Evolutionary conservation across 2,329 filamentous ascomycete genomes (phyloP).

Genomic region (Rhinocladiella similis): DNA sequence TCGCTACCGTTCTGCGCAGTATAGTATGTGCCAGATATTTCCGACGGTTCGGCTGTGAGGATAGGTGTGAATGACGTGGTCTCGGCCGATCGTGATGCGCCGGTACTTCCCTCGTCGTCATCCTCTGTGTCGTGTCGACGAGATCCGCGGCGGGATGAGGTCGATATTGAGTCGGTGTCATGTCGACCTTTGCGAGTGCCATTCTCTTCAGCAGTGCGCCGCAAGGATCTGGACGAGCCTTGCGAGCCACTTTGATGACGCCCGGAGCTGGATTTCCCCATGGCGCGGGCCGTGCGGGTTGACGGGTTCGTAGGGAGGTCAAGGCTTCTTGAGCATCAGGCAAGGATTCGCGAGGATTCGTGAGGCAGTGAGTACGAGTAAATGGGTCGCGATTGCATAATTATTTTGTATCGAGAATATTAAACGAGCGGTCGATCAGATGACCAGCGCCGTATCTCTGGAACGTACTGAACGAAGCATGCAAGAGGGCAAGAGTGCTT

Average conservation of each 20-base stretch:
- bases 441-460: neutral
- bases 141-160: constrained; percentile 23
- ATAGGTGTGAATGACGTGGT: constrained; percentile 4
- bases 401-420: neutral
- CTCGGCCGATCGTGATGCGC: neutral
- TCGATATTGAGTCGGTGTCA: constrained; percentile 13
- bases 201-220: constrained; percentile 18
- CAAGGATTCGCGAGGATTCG: neutral
- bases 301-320: constrained; percentile 18
- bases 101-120: constrained; percentile 5
- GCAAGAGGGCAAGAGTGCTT: constrained; percentile 3
- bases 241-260: constrained; percentile 25
- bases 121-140: constrained; percentile 13
- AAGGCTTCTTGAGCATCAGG: constrained; percentile 13
- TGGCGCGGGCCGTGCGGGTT: constrained; percentile 11
- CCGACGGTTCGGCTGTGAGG: constrained; percentile 17
- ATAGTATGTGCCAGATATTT: constrained; percentile 9
- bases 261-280: constrained; percentile 28
- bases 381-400: constrained; percentile 5
- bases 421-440: neutral
- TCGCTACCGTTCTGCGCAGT: neutral
- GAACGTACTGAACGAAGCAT: too few relatives aligned
- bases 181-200: constrained; percentile 8
- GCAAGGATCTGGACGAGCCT: constrained; percentile 19
- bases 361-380: neutral